Conservation (phyloP, 1,139 yeast species). For the Pichia sp. region DNA sequence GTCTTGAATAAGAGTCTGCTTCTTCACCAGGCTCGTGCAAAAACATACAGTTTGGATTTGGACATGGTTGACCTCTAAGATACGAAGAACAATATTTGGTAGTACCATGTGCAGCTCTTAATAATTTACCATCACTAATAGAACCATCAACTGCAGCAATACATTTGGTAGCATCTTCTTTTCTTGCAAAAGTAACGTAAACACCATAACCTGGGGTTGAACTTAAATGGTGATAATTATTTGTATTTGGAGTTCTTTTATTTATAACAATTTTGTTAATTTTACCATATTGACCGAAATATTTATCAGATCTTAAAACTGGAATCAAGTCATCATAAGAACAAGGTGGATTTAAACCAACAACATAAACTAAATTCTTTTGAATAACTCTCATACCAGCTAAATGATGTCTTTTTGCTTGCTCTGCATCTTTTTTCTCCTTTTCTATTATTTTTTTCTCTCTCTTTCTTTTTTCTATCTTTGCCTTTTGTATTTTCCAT, state of each 20-base stretch:
- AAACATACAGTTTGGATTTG: conserved; percentile 98
- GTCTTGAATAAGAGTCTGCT: conserved; percentile 93
- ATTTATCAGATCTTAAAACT: conserved; percentile 80
- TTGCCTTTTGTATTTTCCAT: conserved; percentile 67
- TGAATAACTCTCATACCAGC: conserved; percentile 98
- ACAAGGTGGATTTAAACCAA: conserved; percentile 89
- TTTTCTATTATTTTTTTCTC: conserved; percentile 87
- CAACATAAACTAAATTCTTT: conserved; percentile 93
- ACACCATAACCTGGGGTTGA: conserved; percentile 79
- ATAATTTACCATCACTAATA: conserved; percentile 78
- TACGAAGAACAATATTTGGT: conserved; percentile 97
- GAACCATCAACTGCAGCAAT: conserved; percentile 94
- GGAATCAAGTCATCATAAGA: conserved; percentile 85
- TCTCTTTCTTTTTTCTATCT: conserved; percentile 73
- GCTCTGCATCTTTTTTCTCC: conserved; percentile 87
- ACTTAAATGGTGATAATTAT: conserved; percentile 28
- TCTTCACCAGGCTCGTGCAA: conserved; percentile 99
- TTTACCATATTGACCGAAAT: conserved; percentile 97
- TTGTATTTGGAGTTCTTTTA: conserved; percentile 54
- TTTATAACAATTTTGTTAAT: conserved; percentile 92
- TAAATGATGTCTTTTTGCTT: conserved; percentile 82
- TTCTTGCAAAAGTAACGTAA: conserved; percentile 86
- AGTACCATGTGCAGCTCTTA: conserved; percentile 96
- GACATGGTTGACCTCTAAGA: conserved; percentile 91
- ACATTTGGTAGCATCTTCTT: conserved; percentile 93